Evolutionary conservation across 1,284 basidiomycete species (phyloP).

Genomic region (Boletellus dicymbophilus): DNA sequence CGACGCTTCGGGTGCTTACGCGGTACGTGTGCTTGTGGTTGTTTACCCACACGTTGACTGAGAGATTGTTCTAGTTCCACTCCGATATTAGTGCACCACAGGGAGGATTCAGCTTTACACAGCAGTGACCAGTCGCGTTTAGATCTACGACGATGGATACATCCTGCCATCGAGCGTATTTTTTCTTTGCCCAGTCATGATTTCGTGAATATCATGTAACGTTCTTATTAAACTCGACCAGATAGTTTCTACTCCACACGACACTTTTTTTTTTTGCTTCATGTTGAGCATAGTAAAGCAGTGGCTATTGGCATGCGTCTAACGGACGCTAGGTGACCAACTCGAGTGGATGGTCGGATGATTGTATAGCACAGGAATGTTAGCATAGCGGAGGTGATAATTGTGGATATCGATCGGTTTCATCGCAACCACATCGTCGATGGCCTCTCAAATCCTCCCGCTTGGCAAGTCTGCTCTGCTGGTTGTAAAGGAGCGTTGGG

Average conservation of each 20-base stretch:
- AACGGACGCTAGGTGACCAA: slow-evolving; percentile 31
- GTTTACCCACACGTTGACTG: slow-evolving; percentile 10
- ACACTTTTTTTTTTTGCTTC: slow-evolving; percentile 9
- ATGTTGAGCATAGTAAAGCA: slow-evolving; percentile 23
- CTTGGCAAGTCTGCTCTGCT: slow-evolving; percentile 35
- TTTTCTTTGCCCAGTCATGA: slow-evolving; percentile 15
- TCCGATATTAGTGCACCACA: slow-evolving; percentile 83
- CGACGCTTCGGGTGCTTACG: slow-evolving; percentile 88
- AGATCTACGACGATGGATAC: slow-evolving; percentile 8
- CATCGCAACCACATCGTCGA: slow-evolving; percentile 21
- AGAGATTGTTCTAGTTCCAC: slow-evolving; percentile 61
- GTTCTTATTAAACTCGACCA: slow-evolving; percentile 8
- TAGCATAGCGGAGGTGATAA: slow-evolving; percentile 21
- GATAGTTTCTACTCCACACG: slow-evolving; percentile 12
- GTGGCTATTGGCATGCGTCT: slow-evolving; percentile 32
- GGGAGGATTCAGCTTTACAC: slow-evolving; percentile 92
- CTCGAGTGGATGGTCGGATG: slow-evolving; percentile 19
- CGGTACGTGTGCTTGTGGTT: slow-evolving; percentile 54
- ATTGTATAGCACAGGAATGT: slow-evolving; percentile 9
- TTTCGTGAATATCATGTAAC: slow-evolving; percentile 25
- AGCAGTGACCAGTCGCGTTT: slow-evolving; percentile 33
- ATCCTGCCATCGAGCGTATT: neutral
- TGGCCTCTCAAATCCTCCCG: slow-evolving; percentile 71
- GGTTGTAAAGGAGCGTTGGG: neutral
- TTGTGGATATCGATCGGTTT: too few species aligned